Evolutionary conservation across 139 green algal genomes (phyloP), one percentile per base, ranked within the genome.

Genomic region (Chlorella sp.): DNA sequence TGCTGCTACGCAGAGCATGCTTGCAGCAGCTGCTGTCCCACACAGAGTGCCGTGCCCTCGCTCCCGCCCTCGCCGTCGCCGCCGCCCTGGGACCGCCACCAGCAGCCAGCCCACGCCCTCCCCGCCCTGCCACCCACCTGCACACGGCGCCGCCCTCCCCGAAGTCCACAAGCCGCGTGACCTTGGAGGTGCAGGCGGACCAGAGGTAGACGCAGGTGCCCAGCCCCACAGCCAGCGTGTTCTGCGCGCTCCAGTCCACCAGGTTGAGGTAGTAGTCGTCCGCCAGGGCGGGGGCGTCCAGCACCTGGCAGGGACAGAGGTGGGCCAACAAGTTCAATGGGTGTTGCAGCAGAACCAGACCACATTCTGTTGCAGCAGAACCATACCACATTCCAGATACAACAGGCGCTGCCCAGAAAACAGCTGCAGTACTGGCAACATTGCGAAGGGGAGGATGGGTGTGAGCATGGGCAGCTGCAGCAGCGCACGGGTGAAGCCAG

Each of bases 221-320:
- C 62, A 99, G 90, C 6, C 95, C 96, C 64, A 99, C 97, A 30
- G 97, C 96, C 58, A 99, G 91, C 43, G 97, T 88, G 89, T 99
- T 99, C 72, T 97, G 92, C 17, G 90, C 83, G 1, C 92, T 97
- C 97, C 97, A 99, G 89, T 99, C 97, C 79, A 99, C 96, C 62
- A 99, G 90, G 90, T 99, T 99, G 70, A 99, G 92, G 91, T 99
- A 99, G 87, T 98, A 99, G 88, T 99, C 97, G 88, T 99, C 97
- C 34, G 95, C 92, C 30, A 99, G 85, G 2, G 89, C 84, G 1
- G 95, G 95, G 0, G 95, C 95, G 87, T 97, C 93, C 82, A 96
- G 80, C 44, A 96, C 93, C 93, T 96, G 89, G n/a, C 34, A 80
- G 30, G n/a, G 80, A 22, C n/a, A n/a, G n/a, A n/a, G 2, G 41